Conservation (phyloP, 371 early-diverging fungal species). For the Circinella minor region DNA sequence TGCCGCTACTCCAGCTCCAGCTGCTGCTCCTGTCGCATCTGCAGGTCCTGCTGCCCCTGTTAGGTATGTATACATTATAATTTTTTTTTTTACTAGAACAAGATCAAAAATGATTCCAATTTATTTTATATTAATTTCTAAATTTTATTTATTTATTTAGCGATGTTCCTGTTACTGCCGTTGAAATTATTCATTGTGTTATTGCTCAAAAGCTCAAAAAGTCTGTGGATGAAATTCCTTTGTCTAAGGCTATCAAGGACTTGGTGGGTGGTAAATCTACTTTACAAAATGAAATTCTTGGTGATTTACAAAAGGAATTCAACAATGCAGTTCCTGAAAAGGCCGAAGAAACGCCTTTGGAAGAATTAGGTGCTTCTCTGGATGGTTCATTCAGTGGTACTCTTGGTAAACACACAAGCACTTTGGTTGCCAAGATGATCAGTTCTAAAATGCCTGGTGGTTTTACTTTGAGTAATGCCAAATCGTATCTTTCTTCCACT, state of each 20-base stretch:
- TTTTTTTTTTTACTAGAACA: background rate
- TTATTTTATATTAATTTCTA: slow-evolving; percentile 17
- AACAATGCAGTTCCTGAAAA: slow-evolving; percentile 87
- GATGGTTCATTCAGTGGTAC: slow-evolving; percentile 66
- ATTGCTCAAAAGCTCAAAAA: slow-evolving; percentile 95
- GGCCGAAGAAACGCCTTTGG: slow-evolving; percentile 89
- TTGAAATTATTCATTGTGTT: slow-evolving; percentile 79
- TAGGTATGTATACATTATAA: slow-evolving; percentile 20
- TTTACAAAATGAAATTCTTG: slow-evolving; percentile 96
- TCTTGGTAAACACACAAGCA: slow-evolving; percentile 86
- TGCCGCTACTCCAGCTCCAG: slow-evolving; percentile 53
- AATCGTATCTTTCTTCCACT: slow-evolving; percentile 68
- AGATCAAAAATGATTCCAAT: background rate
- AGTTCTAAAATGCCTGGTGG: slow-evolving; percentile 95
- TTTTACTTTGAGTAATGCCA: slow-evolving; percentile 81
- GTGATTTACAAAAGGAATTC: slow-evolving; percentile 95
- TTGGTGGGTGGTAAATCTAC: slow-evolving; percentile 96
- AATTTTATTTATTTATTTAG: too few relatives aligned
- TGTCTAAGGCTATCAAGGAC: slow-evolving; percentile 88
- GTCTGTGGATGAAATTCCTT: slow-evolving; percentile 74
- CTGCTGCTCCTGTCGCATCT: slow-evolving; percentile 40
- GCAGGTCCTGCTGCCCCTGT: slow-evolving; percentile 46
- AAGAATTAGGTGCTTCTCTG: slow-evolving; percentile 81
- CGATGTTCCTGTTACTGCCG: slow-evolving; percentile 81
- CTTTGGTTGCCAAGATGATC: slow-evolving; percentile 84